phyloP scores from a whole-genome alignment of 1,284 basidiomycete species.

The Trametes sp. region DNA sequence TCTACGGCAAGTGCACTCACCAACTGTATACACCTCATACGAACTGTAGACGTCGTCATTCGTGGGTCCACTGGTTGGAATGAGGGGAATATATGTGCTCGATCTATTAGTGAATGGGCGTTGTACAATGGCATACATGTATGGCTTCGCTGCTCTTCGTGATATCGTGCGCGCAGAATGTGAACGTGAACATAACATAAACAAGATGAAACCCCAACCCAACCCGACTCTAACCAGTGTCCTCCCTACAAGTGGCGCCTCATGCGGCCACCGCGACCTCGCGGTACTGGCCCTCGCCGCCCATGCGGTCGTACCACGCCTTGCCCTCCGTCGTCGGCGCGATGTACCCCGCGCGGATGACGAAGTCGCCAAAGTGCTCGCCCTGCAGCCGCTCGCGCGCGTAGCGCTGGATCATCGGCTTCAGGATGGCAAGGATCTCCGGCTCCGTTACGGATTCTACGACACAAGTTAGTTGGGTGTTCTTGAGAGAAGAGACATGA shows the following conservation, averaged over 20 bases:
- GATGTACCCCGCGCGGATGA: conserved; percentile 88
- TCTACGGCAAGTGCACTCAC: too few relatives aligned
- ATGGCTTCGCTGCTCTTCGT: too few relatives aligned
- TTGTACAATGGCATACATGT: conserved; percentile 14
- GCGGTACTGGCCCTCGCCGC: conserved; percentile 68
- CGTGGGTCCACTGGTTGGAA: too few relatives aligned
- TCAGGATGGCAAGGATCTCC: conserved; percentile 91
- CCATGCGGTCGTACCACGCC: conserved; percentile 84
- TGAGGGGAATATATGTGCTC: not conserved
- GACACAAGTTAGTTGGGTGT: conserved; percentile 17
- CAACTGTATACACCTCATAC: too few relatives aligned
- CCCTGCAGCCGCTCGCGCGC: conserved; percentile 90
- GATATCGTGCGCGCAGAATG: too few relatives aligned
- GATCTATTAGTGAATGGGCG: conserved; percentile 9
- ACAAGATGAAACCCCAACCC: not conserved
- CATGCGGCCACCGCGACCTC: conserved; percentile 37
- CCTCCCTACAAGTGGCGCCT: not conserved
- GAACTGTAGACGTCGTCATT: not conserved
- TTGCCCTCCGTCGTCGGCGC: conserved; percentile 80
- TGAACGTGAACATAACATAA: too few relatives aligned
- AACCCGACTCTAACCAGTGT: not conserved
- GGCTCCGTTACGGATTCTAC: conserved; percentile 91
- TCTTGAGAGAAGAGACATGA: too few relatives aligned
- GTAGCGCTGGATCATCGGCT: conserved; percentile 94
- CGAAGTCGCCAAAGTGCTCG: conserved; percentile 96